These are phyloP conservation scores for Pichia manshurica DNA, from an alignment of 805 yeast species.

Conservation along the genomic window DNA sequence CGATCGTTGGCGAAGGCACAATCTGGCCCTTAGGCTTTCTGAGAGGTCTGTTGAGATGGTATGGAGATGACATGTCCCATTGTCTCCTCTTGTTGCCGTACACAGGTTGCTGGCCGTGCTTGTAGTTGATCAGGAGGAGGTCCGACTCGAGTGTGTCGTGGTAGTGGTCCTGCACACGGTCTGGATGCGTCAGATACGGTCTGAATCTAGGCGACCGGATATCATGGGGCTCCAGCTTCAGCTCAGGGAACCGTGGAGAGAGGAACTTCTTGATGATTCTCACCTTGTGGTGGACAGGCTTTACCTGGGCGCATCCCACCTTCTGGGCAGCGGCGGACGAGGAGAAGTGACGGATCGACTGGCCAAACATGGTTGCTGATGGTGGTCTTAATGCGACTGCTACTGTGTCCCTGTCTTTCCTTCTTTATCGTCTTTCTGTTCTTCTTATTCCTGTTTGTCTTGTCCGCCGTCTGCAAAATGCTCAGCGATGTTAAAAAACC, in stretches of 20 bases:
- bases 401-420: too few species aligned
- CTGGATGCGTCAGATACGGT: constrained; percentile 73
- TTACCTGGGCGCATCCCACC: constrained; percentile 65
- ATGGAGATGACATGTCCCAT: constrained; percentile 88
- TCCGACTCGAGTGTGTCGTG: constrained; percentile 70
- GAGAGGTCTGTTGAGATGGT: constrained; percentile 75
- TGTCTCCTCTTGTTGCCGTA: constrained; percentile 68
- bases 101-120: constrained; percentile 51
- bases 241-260: constrained; percentile 67
- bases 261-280: constrained; percentile 67
- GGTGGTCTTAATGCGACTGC: too few species aligned
- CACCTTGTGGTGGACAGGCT: constrained; percentile 89
- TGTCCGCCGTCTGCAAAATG: constrained; percentile 6
- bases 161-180: constrained; percentile 74
- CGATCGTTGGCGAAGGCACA: constrained; percentile 68
- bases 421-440: neutral
- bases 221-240: constrained; percentile 64
- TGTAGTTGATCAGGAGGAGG: constrained; percentile 67
- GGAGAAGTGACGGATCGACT: constrained; percentile 27
- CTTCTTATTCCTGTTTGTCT: neutral
- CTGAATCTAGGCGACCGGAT: constrained; percentile 71
- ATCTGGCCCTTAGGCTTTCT: constrained; percentile 72
- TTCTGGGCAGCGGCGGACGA: constrained; percentile 33
- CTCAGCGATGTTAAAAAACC: too few species aligned
- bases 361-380: constrained; percentile 11